Percentiles rank a stretch among this genome's conserved stretches.
Conservation (phyloP, 495 filamentous ascomycete species). For the Cryomyces minteri region DNA sequence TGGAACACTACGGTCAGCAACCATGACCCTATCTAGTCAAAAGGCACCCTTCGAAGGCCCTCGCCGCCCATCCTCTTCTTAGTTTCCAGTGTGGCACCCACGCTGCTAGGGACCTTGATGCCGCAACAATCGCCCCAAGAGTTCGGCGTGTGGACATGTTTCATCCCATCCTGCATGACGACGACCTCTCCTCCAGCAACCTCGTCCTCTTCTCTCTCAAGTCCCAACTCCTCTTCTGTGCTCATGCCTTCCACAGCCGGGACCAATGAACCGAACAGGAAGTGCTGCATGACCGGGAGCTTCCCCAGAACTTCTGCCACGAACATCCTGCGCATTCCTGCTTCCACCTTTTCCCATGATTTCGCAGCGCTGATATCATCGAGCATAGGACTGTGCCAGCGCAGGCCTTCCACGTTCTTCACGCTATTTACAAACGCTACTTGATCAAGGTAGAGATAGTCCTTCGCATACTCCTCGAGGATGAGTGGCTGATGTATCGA, state of each 20-base stretch:
- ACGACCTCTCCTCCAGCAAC: slow-evolving; percentile 33
- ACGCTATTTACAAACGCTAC: slow-evolving; percentile 87
- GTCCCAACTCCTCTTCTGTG: slow-evolving; percentile 27
- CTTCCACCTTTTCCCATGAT: slow-evolving; percentile 83
- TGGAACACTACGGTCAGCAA: no score
- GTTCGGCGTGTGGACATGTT: slow-evolving; percentile 47
- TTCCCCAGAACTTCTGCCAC: slow-evolving; percentile 82
- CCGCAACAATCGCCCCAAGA: slow-evolving; percentile 96
- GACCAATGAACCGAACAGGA: slow-evolving; percentile 77
- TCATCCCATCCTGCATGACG: slow-evolving; percentile 43
- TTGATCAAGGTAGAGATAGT: slow-evolving; percentile 80
- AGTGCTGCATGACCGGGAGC: slow-evolving; percentile 96
- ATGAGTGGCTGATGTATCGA: slow-evolving; percentile 72
- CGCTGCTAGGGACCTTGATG: slow-evolving; percentile 88
- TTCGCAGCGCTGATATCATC: slow-evolving; percentile 93
- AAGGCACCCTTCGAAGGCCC: slow-evolving; percentile 67
- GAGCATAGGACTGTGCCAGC: slow-evolving; percentile 97
- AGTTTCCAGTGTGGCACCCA: slow-evolving; percentile 75
- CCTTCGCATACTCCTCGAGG: slow-evolving; percentile 66
- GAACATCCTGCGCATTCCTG: slow-evolving; percentile 93
- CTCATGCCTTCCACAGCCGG: slow-evolving; percentile 72
- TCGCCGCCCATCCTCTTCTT: slow-evolving; percentile 49
- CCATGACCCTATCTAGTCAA: slow-evolving; percentile 37
- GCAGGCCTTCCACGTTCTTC: slow-evolving; percentile 86
- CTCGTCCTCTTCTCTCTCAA: slow-evolving; percentile 27